These are phyloP conservation scores for Coemansia sp. DNA, from an alignment of 192 early-diverging fungal species.

Conservation along the genomic window DNA sequence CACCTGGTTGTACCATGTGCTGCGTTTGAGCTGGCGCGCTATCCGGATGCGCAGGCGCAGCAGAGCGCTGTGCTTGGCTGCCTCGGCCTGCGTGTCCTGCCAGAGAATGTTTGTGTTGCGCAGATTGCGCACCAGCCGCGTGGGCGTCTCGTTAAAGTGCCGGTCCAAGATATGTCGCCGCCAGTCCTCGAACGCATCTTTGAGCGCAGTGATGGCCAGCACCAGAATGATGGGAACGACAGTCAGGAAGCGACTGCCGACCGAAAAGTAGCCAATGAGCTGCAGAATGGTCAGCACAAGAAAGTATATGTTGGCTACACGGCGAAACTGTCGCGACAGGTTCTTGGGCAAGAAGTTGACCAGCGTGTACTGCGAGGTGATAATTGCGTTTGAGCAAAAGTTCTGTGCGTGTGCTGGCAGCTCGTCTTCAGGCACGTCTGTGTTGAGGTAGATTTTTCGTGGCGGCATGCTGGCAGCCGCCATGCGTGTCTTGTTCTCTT, in stretches of 20 bases:
- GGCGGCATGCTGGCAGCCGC: constrained; percentile 29
- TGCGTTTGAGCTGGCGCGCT: constrained; percentile 36
- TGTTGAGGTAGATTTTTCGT: constrained; percentile 64
- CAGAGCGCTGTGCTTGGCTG: constrained; percentile 18
- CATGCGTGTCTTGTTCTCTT: constrained; percentile 26
- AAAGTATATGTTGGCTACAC: constrained; percentile 86
- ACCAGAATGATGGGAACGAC: constrained; percentile 84
- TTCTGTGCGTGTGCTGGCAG: constrained; percentile 59
- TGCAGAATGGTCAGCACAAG: constrained; percentile 64
- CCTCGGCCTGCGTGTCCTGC: constrained; percentile 31
- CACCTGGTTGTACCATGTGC: constrained; percentile 49
- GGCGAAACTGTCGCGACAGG: constrained; percentile 87
- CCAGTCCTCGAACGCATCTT: constrained; percentile 89
- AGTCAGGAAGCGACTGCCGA: constrained; percentile 75
- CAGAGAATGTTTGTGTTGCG: constrained; percentile 60
- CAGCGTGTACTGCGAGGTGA: constrained; percentile 91
- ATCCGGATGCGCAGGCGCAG: constrained; percentile 32
- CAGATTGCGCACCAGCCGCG: constrained; percentile 61
- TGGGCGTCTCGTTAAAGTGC: constrained; percentile 74
- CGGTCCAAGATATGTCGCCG: constrained; percentile 82
- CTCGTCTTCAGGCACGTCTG: constrained; percentile 58
- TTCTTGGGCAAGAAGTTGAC: constrained; percentile 87
- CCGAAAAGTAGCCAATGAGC: constrained; percentile 76
- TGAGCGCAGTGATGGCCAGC: constrained; percentile 74
- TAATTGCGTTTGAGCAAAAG: constrained; percentile 76